Evolutionary conservation across 2,329 filamentous ascomycete species (phyloP).

Genomic region (Stagonosporopsis cucurbitacearum): DNA sequence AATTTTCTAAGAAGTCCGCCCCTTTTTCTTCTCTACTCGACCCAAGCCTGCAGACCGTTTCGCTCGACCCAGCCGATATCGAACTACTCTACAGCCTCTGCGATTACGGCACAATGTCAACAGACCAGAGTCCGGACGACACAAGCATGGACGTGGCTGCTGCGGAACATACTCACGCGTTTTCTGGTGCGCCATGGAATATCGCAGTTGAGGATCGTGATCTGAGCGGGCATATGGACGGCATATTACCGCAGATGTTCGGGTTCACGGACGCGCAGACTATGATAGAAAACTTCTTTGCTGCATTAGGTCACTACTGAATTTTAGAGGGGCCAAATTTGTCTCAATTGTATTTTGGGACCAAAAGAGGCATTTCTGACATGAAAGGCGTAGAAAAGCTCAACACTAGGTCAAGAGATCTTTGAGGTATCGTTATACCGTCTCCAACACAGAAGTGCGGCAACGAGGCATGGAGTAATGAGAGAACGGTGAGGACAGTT

Average conservation of each 20-base stretch:
- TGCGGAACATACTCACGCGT: neutral
- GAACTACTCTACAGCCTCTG: slow-evolving; percentile 13
- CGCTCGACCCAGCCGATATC: slow-evolving; percentile 3
- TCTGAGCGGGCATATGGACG: slow-evolving; percentile 6
- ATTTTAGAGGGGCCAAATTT: neutral
- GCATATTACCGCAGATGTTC: slow-evolving; percentile 10
- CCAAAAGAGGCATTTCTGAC: neutral
- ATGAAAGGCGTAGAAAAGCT: too few relatives aligned
- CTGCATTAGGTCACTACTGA: neutral
- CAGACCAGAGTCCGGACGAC: neutral
- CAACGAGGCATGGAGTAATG: too few relatives aligned
- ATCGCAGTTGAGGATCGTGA: neutral
- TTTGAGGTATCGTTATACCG: too few relatives aligned
- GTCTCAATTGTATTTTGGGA: neutral
- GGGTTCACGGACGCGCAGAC: slow-evolving; percentile 1
- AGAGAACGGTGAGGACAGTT: too few relatives aligned
- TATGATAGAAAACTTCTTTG: slow-evolving; percentile 4
- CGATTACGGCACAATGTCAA: slow-evolving; percentile 16
- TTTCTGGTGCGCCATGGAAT: neutral
- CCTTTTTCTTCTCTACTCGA: neutral
- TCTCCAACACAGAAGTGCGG: too few relatives aligned
- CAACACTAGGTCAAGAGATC: too few relatives aligned
- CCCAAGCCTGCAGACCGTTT: neutral
- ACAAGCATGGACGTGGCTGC: neutral
- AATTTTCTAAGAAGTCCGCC: neutral